A percentile compares a stretch with the other conserved stretches of the same genome.
Evolutionary conservation across 768 basidiomycete genomes (phyloP).

Genomic region (Cystobasidium ongulense): DNA sequence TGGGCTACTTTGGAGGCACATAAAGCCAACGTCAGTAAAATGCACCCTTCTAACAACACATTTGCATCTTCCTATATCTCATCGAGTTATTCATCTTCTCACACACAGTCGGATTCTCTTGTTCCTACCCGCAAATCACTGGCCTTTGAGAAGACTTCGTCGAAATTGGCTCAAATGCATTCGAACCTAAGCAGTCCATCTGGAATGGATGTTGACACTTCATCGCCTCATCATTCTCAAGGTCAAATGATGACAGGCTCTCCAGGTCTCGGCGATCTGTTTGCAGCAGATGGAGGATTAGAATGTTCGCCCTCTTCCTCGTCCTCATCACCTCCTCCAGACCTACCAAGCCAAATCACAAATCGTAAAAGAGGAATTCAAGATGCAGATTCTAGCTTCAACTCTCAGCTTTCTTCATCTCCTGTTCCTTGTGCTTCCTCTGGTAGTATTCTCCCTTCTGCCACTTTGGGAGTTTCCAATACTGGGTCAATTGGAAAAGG

Average conservation of each 20-base stretch:
- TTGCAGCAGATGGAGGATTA: not conserved
- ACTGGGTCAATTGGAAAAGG: not conserved
- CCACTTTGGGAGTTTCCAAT: not conserved
- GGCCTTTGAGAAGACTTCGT: not conserved
- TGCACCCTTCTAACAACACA: not conserved
- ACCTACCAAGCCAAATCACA: not conserved
- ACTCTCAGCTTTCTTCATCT: not conserved
- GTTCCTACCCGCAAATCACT: slow-evolving; percentile 13
- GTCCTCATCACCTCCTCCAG: not conserved
- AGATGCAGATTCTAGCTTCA: slow-evolving; percentile 27
- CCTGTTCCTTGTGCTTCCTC: not conserved
- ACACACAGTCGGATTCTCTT: slow-evolving; percentile 14
- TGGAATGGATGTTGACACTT: slow-evolving; percentile 14
- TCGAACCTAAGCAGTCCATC: not conserved
- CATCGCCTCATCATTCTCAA: not conserved
- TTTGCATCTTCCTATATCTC: not conserved
- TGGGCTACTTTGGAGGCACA: slow-evolving; percentile 5
- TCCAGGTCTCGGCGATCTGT: slow-evolving; percentile 20
- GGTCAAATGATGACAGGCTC: slow-evolving; percentile 1
- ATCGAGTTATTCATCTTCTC: not conserved
- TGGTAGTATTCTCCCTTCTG: not conserved
- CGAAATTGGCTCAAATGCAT: not conserved
- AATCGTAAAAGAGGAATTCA: slow-evolving; percentile 21
- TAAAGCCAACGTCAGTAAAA: slow-evolving; percentile 8
- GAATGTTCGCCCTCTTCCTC: not conserved